Conservation (phyloP, 768 basidiomycete genomes). For the Leucosporidium creatinivorum region DNA sequence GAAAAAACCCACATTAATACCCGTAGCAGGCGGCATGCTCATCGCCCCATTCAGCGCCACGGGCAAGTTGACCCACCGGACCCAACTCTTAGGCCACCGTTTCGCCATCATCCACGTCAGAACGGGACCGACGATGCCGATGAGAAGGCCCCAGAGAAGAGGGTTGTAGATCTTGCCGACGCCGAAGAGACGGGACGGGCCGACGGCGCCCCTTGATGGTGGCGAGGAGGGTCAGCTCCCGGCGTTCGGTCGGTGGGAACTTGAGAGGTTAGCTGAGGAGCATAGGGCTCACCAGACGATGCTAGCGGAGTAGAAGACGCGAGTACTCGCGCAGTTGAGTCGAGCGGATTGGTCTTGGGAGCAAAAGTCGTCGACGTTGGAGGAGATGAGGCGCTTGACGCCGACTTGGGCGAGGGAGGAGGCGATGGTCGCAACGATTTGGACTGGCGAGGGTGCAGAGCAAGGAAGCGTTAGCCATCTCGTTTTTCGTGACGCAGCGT, state of each 20-base stretch:
- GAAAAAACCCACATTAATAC: conserved; percentile 64
- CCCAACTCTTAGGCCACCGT: conserved; percentile 55
- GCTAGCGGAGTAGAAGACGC: conserved; percentile 82
- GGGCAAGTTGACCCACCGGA: conserved; percentile 74
- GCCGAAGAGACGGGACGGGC: conserved; percentile 46
- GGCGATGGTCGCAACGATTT: conserved; percentile 41
- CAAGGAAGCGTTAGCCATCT: too few relatives aligned
- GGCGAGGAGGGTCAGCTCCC: not conserved
- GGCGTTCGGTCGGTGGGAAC: too few relatives aligned
- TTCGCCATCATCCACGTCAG: conserved; percentile 65
- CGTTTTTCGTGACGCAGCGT: too few relatives aligned
- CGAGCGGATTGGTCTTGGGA: conserved; percentile 36
- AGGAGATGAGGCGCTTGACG: conserved; percentile 44
- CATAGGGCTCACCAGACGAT: conserved; percentile 66
- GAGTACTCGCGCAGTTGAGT: conserved; percentile 67
- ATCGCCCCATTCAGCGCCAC: conserved; percentile 77
- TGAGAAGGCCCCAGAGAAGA: conserved; percentile 62
- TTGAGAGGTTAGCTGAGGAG: not conserved
- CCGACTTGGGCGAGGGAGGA: conserved; percentile 44
- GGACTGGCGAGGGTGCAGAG: conserved; percentile 17
- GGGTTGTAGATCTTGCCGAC: conserved; percentile 58
- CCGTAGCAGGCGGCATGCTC: conserved; percentile 79
- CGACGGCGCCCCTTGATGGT: conserved; percentile 46
- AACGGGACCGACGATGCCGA: conserved; percentile 73
- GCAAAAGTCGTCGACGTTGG: conserved; percentile 45